Conservation (phyloP, 768 basidiomycete species). For the Sarcomyxa edulis region DNA sequence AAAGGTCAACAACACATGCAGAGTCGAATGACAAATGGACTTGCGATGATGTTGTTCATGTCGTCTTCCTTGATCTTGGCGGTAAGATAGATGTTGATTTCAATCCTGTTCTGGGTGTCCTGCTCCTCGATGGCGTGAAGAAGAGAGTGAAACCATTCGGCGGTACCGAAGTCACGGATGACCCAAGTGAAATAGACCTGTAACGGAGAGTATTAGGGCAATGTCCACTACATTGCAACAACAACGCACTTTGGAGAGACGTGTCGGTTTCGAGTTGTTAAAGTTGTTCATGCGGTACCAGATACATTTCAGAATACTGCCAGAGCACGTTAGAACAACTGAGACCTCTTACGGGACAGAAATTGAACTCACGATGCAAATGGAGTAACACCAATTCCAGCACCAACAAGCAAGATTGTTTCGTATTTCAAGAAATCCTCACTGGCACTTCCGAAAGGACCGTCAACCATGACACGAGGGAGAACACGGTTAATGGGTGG, state of each 20-base stretch:
- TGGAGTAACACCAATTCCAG: constrained; percentile 95
- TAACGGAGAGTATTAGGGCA: background rate
- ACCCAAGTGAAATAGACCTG: constrained; percentile 92
- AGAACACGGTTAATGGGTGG: constrained; percentile 67
- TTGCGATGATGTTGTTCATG: constrained; percentile 85
- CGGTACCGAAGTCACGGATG: constrained; percentile 85
- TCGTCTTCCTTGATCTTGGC: constrained; percentile 90
- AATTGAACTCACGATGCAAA: constrained; percentile 75
- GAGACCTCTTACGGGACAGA: constrained; percentile 9
- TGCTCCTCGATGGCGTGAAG: constrained; percentile 92
- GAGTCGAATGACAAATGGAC: constrained; percentile 13
- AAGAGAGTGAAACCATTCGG: constrained; percentile 93
- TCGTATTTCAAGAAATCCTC: constrained; percentile 92
- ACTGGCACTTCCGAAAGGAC: constrained; percentile 88
- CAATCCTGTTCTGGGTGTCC: constrained; percentile 78
- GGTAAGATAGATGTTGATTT: constrained; percentile 93
- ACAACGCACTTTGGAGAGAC: constrained; percentile 70
- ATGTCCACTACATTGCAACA: background rate
- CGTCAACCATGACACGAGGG: constrained; percentile 94
- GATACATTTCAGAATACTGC: constrained; percentile 79
- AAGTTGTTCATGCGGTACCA: constrained; percentile 97
- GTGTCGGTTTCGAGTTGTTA: constrained; percentile 65
- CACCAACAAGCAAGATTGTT: constrained; percentile 84
- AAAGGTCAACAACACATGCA: background rate
- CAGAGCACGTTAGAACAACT: constrained; percentile 3